These are phyloP conservation scores for Crucibulum laeve DNA, from an alignment of 768 basidiomycete genomes.

Conservation along the genomic window DNA sequence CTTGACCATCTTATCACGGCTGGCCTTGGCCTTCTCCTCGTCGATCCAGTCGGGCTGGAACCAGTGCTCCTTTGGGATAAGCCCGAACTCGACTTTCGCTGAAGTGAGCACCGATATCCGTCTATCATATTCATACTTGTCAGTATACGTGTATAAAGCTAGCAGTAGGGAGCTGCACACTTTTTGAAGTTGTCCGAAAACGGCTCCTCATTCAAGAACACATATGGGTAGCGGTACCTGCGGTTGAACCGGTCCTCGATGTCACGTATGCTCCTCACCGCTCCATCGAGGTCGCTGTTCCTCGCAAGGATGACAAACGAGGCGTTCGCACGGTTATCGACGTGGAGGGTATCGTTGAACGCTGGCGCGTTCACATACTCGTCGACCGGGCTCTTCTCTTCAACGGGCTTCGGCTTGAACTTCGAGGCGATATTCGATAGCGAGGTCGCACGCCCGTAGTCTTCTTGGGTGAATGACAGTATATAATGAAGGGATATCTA, in stretches of 20 bases:
- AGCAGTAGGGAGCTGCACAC: too few relatives aligned
- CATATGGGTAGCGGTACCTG: constrained; percentile 75
- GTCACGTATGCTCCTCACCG: constrained; percentile 65
- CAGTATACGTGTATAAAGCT: background rate
- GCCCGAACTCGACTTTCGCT: constrained; percentile 42
- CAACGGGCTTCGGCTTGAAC: too few relatives aligned
- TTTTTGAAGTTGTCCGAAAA: constrained; percentile 75
- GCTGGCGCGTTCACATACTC: too few relatives aligned
- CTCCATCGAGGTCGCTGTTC: constrained; percentile 58
- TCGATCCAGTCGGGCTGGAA: constrained; percentile 72
- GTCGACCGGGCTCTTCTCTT: too few relatives aligned
- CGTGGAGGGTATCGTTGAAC: constrained; percentile 14
- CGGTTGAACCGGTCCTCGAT: constrained; percentile 84
- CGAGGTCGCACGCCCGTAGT: too few relatives aligned
- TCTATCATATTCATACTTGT: constrained; percentile 9
- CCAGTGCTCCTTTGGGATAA: constrained; percentile 68
- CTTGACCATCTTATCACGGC: constrained; percentile 58
- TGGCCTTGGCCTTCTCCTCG: constrained; percentile 54
- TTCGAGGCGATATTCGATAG: too few relatives aligned
- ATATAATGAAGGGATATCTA: too few relatives aligned
- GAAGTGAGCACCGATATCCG: constrained; percentile 23
- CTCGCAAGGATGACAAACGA: constrained; percentile 53
- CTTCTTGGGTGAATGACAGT: too few relatives aligned
- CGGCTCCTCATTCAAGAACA: constrained; percentile 79
- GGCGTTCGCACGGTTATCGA: constrained; percentile 29